These are phyloP conservation scores for Mytilinidion resinicola DNA, from an alignment of 495 filamentous ascomycete genomes.

Conservation along the genomic window DNA sequence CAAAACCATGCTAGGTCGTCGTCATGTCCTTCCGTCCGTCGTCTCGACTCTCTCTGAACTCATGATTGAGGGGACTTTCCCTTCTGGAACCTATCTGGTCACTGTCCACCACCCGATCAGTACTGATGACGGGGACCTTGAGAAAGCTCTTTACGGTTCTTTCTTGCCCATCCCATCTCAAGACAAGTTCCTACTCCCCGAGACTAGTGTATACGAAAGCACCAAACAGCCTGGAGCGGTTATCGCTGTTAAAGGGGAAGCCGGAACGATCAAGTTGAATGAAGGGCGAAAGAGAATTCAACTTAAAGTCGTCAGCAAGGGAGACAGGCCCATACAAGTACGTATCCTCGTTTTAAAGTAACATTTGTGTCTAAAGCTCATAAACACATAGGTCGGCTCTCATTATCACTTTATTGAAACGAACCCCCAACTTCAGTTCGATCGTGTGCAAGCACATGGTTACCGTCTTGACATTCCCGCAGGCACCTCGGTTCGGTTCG, in stretches of 20 bases:
- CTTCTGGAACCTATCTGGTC: slow-evolving; percentile 84
- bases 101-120: slow-evolving; percentile 89
- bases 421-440: slow-evolving; percentile 86
- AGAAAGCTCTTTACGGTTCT: slow-evolving; percentile 80
- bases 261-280: slow-evolving; percentile 59
- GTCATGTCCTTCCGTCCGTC: slow-evolving; percentile 85
- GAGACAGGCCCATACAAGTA: slow-evolving; percentile 87
- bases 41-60: slow-evolving; percentile 69
- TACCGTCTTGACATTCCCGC: slow-evolving; percentile 85
- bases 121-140: slow-evolving; percentile 80
- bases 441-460: slow-evolving; percentile 77
- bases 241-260: slow-evolving; percentile 55
- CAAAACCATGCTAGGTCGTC: slow-evolving; percentile 85
- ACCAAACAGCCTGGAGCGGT: slow-evolving; percentile 74
- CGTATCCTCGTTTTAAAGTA: not conserved
- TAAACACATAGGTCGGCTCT: slow-evolving; percentile 62
- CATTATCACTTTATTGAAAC: slow-evolving; percentile 97
- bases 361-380: not conserved
- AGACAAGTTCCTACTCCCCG: slow-evolving; percentile 56
- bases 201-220: slow-evolving; percentile 54
- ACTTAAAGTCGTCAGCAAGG: slow-evolving; percentile 75
- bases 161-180: slow-evolving; percentile 74
- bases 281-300: slow-evolving; percentile 65
- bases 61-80: slow-evolving; percentile 92
- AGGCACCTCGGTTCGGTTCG: slow-evolving; percentile 89